Evolutionary conservation across 139 green algal species (phyloP), one percentile per base, ranked within the genome.

Genomic region (Eudorina sp.): DNA sequence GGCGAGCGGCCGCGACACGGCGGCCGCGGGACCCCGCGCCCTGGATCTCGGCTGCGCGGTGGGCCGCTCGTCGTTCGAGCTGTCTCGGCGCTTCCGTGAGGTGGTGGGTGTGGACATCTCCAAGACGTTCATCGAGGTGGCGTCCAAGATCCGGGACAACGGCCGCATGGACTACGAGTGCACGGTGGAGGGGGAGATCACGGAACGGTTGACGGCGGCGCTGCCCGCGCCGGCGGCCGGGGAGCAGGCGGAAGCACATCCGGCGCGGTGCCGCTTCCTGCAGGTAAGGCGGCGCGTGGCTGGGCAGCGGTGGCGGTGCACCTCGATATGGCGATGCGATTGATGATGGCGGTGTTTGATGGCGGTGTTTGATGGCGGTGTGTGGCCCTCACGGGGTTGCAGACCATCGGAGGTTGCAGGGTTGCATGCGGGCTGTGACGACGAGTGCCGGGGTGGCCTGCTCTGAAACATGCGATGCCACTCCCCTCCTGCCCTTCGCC

Each of bases 31-130:
- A 6, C 73, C 73, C 31, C 86, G 86, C 19, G 96, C 93, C 2
- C 80, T 98, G 66, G 96, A 98, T 89, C 68, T 98, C 29, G 96
- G 96, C 29, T 98, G 96, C 69, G 90, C 92, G 8, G 94, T 97
- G 14, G 96, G 96, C 21, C 90, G 93, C 16, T 91, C 81, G 11
- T 86, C 90, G 0, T 98, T 97, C 88, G 94, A 95, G 84, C 90
- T 98, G 48, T 89, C 94, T 0, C 64, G 89, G 18, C 45, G 66
- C 0, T 97, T 97, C 88, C 72, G 75, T 14, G 62, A 94, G 53
- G 96, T 97, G 0, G 53, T 95, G 8, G 95, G 93, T 53, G 79
- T 97, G 29, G 95, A 97, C 90, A 79, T 93, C 11, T 89, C 66
- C 46, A 88, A 87, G 69, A 90, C 83, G n/a, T 90, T 93, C 40